A percentile compares a stretch with the other conserved stretches of the same genome.
Evolutionary conservation across 495 filamentous ascomycete species (phyloP).

Genomic region (Usnea hakonensis): DNA sequence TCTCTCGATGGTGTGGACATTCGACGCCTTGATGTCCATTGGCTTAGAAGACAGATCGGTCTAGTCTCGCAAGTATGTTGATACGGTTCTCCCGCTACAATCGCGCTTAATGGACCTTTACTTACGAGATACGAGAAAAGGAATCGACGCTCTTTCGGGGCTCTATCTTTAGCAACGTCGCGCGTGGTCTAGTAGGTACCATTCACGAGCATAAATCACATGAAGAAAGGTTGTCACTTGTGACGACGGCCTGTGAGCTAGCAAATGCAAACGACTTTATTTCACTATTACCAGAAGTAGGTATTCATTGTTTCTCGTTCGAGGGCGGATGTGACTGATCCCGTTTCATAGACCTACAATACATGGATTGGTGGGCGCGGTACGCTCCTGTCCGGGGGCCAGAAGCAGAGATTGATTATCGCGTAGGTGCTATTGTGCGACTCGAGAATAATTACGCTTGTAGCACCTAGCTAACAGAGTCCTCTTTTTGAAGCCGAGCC

Average conservation of each 20-base stretch:
- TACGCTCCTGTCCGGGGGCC: background rate
- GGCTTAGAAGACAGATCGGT: constrained; percentile 81
- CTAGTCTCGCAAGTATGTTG: too few species aligned
- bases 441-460: too few species aligned
- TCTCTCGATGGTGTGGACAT: constrained; percentile 72
- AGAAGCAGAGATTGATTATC: background rate
- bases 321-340: too few species aligned
- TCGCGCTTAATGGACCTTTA: too few species aligned
- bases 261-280: background rate
- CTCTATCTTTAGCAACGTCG: background rate
- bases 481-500: too few species aligned
- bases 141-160: constrained; percentile 14
- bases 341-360: too few species aligned
- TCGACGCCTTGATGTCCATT: constrained; percentile 68
- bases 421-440: too few species aligned
- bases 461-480: too few species aligned
- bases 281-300: background rate
- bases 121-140: too few species aligned
- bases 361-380: background rate
- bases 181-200: background rate
- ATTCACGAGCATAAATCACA: background rate
- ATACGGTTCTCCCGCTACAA: too few species aligned
- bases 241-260: background rate
- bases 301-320: too few species aligned
- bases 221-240: background rate